A percentile compares a stretch with the other conserved stretches of the same genome.
Evolutionary conservation across 495 filamentous ascomycete genomes (phyloP).

Genomic region (Penicillium parvum): DNA sequence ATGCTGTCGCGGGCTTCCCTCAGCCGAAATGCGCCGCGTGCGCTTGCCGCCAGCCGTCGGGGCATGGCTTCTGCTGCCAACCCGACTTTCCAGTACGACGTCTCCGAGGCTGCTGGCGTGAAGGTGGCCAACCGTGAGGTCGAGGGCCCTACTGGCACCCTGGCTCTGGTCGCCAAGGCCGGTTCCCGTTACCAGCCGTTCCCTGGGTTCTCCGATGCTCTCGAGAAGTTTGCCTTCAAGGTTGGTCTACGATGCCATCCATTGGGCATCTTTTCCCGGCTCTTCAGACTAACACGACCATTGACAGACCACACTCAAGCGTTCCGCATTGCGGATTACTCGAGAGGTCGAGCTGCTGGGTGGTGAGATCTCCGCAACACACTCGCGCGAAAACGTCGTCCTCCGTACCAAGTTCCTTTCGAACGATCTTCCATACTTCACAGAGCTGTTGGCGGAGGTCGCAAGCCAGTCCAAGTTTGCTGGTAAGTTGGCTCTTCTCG

Average conservation of each 20-base stretch:
- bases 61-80: slow-evolving; percentile 78
- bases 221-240: slow-evolving; percentile 96
- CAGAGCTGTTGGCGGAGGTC: slow-evolving; percentile 91
- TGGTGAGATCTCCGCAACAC: slow-evolving; percentile 74
- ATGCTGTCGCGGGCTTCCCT: slow-evolving; percentile 85
- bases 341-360: slow-evolving; percentile 94
- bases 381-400: slow-evolving; percentile 89
- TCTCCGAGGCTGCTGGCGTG: slow-evolving; percentile 75
- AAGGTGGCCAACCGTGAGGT: slow-evolving; percentile 89
- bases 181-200: slow-evolving; percentile 86
- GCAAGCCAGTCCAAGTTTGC: slow-evolving; percentile 79
- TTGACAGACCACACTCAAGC: slow-evolving; percentile 72
- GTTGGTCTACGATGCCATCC: slow-evolving; percentile 47
- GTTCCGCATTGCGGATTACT: slow-evolving; percentile 84
- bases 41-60: slow-evolving; percentile 58
- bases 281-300: slow-evolving; percentile 5
- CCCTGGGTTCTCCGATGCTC: slow-evolving; percentile 82
- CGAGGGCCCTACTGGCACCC: slow-evolving; percentile 77
- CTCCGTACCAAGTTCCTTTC: slow-evolving; percentile 90
- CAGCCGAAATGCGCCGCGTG: slow-evolving; percentile 71
- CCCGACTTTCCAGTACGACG: slow-evolving; percentile 80
- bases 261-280: slow-evolving; percentile 14
- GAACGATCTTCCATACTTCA: slow-evolving; percentile 94
- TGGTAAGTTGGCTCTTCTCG: slow-evolving; percentile 48
- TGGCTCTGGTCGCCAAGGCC: slow-evolving; percentile 87